These are phyloP conservation scores for Fusarium cyanostomum DNA, from an alignment of 2,329 filamentous ascomycete genomes.

Conservation along the genomic window DNA sequence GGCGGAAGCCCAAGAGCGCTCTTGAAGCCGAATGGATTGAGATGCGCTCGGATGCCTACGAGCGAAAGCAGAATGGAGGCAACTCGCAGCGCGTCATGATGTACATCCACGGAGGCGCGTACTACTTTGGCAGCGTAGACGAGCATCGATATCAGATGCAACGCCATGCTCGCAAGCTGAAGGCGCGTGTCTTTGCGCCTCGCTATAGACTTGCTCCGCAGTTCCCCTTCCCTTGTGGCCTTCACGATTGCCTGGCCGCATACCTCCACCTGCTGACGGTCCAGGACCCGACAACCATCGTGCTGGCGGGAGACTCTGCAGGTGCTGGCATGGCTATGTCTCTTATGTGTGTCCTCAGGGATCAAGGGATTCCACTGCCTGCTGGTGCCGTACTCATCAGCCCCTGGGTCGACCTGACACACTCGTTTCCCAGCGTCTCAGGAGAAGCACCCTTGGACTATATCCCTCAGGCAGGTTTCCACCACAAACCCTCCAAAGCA, in stretches of 20 bases:
- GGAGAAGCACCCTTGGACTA: constrained; percentile 81
- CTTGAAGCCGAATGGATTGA: constrained; percentile 95
- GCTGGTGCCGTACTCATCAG: constrained; percentile 91
- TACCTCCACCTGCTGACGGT: constrained; percentile 84
- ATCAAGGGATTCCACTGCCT: constrained; percentile 83
- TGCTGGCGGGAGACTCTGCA: constrained; percentile 91
- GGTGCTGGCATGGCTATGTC: constrained; percentile 90
- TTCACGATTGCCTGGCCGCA: constrained; percentile 88
- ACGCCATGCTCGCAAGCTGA: constrained; percentile 91
- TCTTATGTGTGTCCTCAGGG: constrained; percentile 81
- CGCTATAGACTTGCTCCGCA: constrained; percentile 90
- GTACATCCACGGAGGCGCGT: constrained; percentile 93
- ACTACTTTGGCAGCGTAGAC: constrained; percentile 95
- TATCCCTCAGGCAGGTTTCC: constrained; percentile 86
- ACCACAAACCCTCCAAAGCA: constrained; percentile 86
- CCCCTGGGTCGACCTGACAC: constrained; percentile 94
- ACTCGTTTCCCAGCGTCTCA: constrained; percentile 92
- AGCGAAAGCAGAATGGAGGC: constrained; percentile 70
- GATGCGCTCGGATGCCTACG: constrained; percentile 80
- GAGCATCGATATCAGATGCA: constrained; percentile 99
- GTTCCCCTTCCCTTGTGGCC: constrained; percentile 92
- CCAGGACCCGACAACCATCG: constrained; percentile 82
- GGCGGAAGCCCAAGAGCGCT: constrained; percentile 73
- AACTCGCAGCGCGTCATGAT: constrained; percentile 82
- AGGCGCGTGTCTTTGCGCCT: constrained; percentile 87